Conservation (phyloP, 331 rosid species). For the Quercus lobata region DNA sequence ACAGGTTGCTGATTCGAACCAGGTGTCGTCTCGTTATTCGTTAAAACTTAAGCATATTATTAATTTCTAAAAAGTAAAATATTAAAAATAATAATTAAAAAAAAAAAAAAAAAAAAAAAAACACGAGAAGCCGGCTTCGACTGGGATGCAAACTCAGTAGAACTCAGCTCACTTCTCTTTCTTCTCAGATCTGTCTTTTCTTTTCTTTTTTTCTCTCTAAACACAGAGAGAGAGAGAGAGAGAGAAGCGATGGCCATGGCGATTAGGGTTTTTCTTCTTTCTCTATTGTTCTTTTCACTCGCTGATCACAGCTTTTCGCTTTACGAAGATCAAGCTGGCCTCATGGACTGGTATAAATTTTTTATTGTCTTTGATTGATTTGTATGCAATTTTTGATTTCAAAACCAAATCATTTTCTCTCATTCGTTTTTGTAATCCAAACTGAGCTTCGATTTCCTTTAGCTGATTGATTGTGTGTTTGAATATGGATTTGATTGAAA, state of each 20-base stretch:
- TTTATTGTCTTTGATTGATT: not conserved
- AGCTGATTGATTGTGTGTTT: not conserved
- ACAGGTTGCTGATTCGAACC: too few species aligned
- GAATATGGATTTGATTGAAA: not conserved
- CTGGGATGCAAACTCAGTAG: not conserved
- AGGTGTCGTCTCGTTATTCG: too few species aligned
- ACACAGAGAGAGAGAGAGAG: not conserved
- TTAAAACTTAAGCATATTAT: too few species aligned
- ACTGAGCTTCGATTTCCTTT: not conserved
- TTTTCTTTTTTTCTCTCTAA: not conserved
- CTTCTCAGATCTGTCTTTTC: constrained; percentile 43
- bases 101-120: too few species aligned
- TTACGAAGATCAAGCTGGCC: constrained; percentile 94
- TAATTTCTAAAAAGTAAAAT: too few species aligned
- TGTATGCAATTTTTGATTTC: too few species aligned
- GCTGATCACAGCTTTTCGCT: constrained; percentile 46
- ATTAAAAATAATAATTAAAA: too few species aligned
- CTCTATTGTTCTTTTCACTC: constrained; percentile 34
- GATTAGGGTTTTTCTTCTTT: constrained; percentile 49
- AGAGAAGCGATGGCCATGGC: constrained; percentile 50
- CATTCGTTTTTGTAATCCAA: not conserved
- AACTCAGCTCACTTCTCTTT: not conserved
- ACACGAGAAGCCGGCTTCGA: not conserved
- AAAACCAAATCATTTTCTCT: not conserved
- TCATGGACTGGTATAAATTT: constrained; percentile 72